These are phyloP conservation scores for Crithidia expoeki DNA, from an alignment of 208 protist species.

Conservation along the genomic window DNA sequence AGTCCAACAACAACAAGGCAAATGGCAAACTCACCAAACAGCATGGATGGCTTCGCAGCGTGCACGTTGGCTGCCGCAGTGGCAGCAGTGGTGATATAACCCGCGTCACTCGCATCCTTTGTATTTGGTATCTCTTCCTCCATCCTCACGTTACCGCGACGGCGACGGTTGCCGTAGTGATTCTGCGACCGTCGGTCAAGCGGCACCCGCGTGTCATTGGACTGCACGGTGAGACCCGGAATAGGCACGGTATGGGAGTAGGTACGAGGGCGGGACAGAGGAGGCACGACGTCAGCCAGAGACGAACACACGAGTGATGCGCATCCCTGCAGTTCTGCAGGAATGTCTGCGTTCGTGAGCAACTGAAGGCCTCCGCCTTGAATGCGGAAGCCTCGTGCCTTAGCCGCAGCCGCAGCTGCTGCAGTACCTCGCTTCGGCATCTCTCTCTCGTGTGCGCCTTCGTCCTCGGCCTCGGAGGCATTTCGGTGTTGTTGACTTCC, in stretches of 20 bases:
- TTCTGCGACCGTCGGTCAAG: conserved; percentile 4
- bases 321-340: conserved; percentile 15
- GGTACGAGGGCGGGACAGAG: conserved; percentile 51
- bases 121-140: background rate
- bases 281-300: conserved; percentile 45
- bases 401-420: background rate
- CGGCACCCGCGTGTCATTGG: conserved; percentile 32
- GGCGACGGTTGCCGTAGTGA: conserved; percentile 6
- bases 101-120: background rate
- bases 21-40: conserved; percentile 45
- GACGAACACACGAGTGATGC: conserved; percentile 27
- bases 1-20: conserved; percentile 10
- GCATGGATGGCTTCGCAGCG: conserved; percentile 6
- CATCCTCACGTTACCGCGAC: background rate
- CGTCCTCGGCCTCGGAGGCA: background rate
- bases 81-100: background rate
- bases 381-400: conserved; percentile 27
- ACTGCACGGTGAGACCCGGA: conserved; percentile 34
- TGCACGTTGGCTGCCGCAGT: background rate
- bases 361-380: conserved; percentile 44
- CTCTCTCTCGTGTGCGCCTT: background rate
- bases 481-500: too few relatives aligned
- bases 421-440: background rate
- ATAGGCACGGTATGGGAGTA: conserved; percentile 67
- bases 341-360: conserved; percentile 23